Evolutionary conservation across 352 stramenopile species (phyloP).

Genomic region (Phytophthora cactorum): DNA sequence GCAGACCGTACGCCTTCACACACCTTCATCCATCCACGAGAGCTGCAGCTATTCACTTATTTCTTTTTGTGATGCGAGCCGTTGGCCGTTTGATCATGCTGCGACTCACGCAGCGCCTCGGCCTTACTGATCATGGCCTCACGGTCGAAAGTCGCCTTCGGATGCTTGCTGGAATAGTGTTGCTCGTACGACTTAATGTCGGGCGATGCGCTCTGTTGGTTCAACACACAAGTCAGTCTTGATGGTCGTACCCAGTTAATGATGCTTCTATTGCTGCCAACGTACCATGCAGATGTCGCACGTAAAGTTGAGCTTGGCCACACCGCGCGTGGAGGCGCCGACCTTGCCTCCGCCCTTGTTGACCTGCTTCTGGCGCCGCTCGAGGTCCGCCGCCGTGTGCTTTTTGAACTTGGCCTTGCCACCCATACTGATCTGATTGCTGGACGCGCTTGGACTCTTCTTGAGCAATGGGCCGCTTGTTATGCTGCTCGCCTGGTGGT

Average conservation of each 20-base stretch:
- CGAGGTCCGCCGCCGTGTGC: slow-evolving; percentile 73
- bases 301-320: slow-evolving; percentile 72
- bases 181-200: slow-evolving; percentile 71
- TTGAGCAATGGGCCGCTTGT: slow-evolving; percentile 26
- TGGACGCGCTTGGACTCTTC: slow-evolving; percentile 15
- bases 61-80: slow-evolving; percentile 67
- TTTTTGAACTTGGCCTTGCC: slow-evolving; percentile 85
- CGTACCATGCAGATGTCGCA: slow-evolving; percentile 74
- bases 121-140: slow-evolving; percentile 55
- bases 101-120: slow-evolving; percentile 51
- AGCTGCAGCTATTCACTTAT: slow-evolving; percentile 21
- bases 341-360: slow-evolving; percentile 67
- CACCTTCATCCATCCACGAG: slow-evolving; percentile 15
- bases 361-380: slow-evolving; percentile 51
- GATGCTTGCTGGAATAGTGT: slow-evolving; percentile 70
- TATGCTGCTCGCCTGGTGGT: slow-evolving; percentile 8
- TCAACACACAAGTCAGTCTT: not conserved
- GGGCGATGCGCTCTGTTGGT: slow-evolving; percentile 51
- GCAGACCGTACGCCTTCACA: not conserved
- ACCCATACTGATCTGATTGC: slow-evolving; percentile 42
- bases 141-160: slow-evolving; percentile 58
- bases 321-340: slow-evolving; percentile 41
- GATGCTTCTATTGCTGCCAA: not conserved
- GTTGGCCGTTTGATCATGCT: slow-evolving; percentile 36
- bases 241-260: not conserved